Conservation (phyloP, 495 filamentous ascomycete genomes). For the Penicillium maclennaniae region DNA sequence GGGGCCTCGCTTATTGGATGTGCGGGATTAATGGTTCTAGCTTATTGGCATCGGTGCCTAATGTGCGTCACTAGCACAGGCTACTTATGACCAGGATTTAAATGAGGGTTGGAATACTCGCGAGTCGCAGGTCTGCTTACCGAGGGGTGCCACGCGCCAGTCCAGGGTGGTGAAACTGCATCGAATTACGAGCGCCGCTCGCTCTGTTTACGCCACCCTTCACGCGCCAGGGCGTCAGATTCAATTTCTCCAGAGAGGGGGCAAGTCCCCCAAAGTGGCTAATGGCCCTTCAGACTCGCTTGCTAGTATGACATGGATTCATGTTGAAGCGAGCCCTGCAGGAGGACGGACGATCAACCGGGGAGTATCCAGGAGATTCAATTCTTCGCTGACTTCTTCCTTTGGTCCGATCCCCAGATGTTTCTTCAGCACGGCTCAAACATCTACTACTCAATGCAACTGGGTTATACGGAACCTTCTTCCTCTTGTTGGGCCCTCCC, state of each 20-base stretch:
- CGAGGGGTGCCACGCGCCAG: slow-evolving; percentile 17
- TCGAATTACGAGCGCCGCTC: slow-evolving; percentile 14
- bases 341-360: slow-evolving; percentile 13
- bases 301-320: neutral
- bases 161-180: slow-evolving; percentile 12
- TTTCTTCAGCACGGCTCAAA: too few relatives aligned
- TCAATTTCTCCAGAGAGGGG: slow-evolving; percentile 10
- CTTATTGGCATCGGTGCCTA: neutral
- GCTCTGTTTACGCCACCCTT: slow-evolving; percentile 12
- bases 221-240: slow-evolving; percentile 1
- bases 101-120: neutral
- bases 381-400: neutral
- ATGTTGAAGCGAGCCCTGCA: slow-evolving; percentile 12
- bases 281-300: too few relatives aligned
- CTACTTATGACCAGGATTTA: slow-evolving; percentile 11
- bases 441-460: neutral
- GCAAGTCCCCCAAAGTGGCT: slow-evolving; percentile 13
- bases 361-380: neutral
- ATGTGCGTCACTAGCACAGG: slow-evolving; percentile 3
- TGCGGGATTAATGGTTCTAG: slow-evolving; percentile 9
- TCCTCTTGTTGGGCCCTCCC: neutral
- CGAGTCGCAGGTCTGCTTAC: slow-evolving; percentile 6
- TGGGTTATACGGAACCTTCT: neutral
- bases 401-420: neutral
- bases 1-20: slow-evolving; percentile 16